phyloP scores from a whole-genome alignment of 768 basidiomycete species.

The Termitomyces sp. region DNA sequence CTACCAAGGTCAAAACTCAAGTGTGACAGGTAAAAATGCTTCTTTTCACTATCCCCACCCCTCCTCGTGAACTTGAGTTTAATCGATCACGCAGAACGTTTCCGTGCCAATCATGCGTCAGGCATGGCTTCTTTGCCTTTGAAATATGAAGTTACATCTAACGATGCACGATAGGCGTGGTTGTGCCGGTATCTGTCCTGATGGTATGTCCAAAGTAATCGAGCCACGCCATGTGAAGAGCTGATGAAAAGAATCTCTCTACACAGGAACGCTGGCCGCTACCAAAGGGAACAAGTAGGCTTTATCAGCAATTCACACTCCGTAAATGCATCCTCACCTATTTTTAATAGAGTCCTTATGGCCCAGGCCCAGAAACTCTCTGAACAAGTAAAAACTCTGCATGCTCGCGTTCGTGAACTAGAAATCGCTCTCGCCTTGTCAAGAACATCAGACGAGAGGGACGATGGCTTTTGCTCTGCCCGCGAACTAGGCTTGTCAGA shows the following conservation, averaged over 20 bases:
- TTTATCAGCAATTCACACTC: not conserved
- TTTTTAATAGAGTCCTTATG: conserved; percentile 38
- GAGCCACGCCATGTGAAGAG: not conserved
- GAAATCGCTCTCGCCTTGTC: conserved; percentile 33
- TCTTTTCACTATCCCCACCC: not conserved
- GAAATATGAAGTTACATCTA: not conserved
- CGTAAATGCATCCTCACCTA: not conserved
- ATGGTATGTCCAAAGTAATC: conserved; percentile 26
- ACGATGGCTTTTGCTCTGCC: conserved; percentile 1
- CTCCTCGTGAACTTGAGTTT: not conserved
- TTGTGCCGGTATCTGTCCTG: conserved; percentile 47
- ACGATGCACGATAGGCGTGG: conserved; percentile 31
- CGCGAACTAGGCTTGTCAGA: conserved; percentile 14
- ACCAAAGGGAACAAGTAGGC: conserved; percentile 54
- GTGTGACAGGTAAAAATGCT: conserved; percentile 36
- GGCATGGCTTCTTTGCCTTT: conserved; percentile 14
- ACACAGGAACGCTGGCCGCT: conserved; percentile 41
- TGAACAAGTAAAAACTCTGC: conserved; percentile 41
- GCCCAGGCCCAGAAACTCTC: conserved; percentile 42
- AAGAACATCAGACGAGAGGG: conserved; percentile 3
- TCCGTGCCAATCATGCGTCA: conserved; percentile 51
- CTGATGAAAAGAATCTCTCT: not conserved
- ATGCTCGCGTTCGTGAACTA: conserved; percentile 37
- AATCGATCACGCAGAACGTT: conserved; percentile 31
- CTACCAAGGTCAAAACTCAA: conserved; percentile 44